Percentiles rank a stretch among this genome's conserved stretches.
These are phyloP conservation scores for Xylaria telfairii DNA, from an alignment of 495 filamentous ascomycete genomes.

Conservation along the genomic window DNA sequence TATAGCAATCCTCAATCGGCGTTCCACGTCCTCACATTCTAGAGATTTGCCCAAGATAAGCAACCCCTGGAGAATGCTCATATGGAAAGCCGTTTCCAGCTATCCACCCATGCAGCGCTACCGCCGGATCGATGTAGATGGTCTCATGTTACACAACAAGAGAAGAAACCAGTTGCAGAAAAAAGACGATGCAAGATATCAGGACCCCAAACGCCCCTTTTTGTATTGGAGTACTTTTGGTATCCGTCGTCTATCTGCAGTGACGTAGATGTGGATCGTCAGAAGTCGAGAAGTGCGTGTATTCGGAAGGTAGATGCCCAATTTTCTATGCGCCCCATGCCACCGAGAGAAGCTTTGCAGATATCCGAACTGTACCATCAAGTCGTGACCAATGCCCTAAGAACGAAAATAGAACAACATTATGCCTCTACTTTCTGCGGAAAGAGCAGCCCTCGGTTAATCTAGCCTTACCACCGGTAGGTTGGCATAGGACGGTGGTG, in stretches of 20 bases:
- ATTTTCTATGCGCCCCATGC: slow-evolving; percentile 58
- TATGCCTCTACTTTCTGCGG: slow-evolving; percentile 89
- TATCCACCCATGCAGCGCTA: slow-evolving; percentile 59
- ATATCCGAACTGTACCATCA: slow-evolving; percentile 55
- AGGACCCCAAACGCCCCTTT: slow-evolving; percentile 76
- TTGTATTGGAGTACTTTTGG: slow-evolving; percentile 57
- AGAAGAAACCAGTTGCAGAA: slow-evolving; percentile 45
- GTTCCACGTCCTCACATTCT: slow-evolving; percentile 62
- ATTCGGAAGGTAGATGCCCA: slow-evolving; percentile 41
- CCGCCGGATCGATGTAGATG: slow-evolving; percentile 43
- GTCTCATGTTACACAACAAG: slow-evolving; percentile 45
- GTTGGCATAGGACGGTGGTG: slow-evolving; percentile 97
- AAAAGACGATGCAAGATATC: slow-evolving; percentile 80
- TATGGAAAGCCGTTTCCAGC: slow-evolving; percentile 60
- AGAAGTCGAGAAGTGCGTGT: slow-evolving; percentile 33
- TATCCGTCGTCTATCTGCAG: slow-evolving; percentile 81
- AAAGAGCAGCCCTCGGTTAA: slow-evolving; percentile 99
- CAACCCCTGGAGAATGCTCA: slow-evolving; percentile 34
- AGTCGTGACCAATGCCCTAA: slow-evolving; percentile 52
- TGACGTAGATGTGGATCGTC: slow-evolving; percentile 45
- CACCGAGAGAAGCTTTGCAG: slow-evolving; percentile 57
- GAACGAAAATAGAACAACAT: slow-evolving; percentile 49
- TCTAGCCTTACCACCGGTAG: slow-evolving; percentile 95
- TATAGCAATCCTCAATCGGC: slow-evolving; percentile 63
- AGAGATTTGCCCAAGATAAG: slow-evolving; percentile 37